phyloP scores from a whole-genome alignment of 148 eudicot genomes.

The Rhododendron simsii region DNA sequence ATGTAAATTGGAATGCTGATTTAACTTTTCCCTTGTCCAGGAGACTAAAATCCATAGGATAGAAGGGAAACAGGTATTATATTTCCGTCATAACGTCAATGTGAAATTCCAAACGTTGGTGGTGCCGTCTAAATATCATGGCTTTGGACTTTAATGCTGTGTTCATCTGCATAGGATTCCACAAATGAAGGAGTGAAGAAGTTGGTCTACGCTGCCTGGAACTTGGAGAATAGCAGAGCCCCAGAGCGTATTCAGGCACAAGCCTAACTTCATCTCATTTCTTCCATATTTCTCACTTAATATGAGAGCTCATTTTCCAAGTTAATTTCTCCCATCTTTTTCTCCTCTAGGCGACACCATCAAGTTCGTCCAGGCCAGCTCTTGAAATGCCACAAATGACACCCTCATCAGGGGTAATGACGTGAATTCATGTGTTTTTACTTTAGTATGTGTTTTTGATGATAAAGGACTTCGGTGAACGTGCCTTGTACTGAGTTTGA shows the following conservation, averaged over 20 bases:
- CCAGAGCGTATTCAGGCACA: conserved; percentile 54
- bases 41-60: conserved; percentile 51
- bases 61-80: conserved; percentile 58
- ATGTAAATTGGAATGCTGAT: conserved; percentile 14
- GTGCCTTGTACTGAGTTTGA: not conserved
- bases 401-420: conserved; percentile 52
- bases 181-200: conserved; percentile 43
- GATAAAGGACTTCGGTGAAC: not conserved
- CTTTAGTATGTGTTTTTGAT: not conserved
- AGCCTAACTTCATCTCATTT: conserved; percentile 1
- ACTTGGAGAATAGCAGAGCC: conserved; percentile 27
- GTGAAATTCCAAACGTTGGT: not conserved
- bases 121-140: not conserved
- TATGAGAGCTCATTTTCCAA: not conserved
- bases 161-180: conserved; percentile 34
- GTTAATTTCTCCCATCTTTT: not conserved
- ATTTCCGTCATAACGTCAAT: not conserved
- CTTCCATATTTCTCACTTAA: not conserved
- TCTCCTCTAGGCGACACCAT: conserved; percentile 36
- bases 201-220: conserved; percentile 42
- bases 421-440: not conserved
- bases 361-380: conserved; percentile 60
- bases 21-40: conserved; percentile 32
- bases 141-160: not conserved
- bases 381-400: conserved; percentile 57